These are phyloP conservation scores for Thermothielavioides terrestris DNA, from an alignment of 495 filamentous ascomycete genomes.

Conservation along the genomic window DNA sequence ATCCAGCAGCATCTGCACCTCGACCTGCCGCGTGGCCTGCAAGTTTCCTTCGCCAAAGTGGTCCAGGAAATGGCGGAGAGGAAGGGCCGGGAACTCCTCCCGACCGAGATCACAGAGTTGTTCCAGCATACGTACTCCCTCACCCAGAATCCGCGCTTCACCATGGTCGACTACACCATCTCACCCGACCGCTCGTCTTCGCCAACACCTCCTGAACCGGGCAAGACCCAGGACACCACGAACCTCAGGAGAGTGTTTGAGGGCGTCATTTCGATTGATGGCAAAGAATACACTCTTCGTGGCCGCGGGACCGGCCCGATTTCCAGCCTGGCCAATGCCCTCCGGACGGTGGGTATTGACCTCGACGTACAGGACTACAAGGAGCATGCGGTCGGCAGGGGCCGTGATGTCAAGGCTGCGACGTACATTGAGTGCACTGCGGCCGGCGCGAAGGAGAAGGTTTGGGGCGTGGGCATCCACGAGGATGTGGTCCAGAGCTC, in stretches of 20 bases:
- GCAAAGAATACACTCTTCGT: constrained; percentile 63
- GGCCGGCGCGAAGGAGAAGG: constrained; percentile 55
- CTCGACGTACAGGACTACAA: constrained; percentile 93
- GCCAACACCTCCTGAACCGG: constrained; percentile 58
- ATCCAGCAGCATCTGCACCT: constrained; percentile 82
- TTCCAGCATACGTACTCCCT: constrained; percentile 85
- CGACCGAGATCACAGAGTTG: constrained; percentile 73
- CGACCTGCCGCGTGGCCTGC: constrained; percentile 85
- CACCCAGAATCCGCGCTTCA: constrained; percentile 72
- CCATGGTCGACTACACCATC: constrained; percentile 86
- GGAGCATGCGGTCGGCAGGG: constrained; percentile 82
- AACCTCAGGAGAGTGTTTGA: constrained; percentile 76
- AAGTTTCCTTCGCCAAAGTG: constrained; percentile 81
- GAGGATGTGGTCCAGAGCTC: constrained; percentile 90
- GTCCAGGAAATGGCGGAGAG: constrained; percentile 72
- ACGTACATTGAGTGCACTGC: constrained; percentile 89
- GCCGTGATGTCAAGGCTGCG: constrained; percentile 76
- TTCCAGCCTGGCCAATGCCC: constrained; percentile 75
- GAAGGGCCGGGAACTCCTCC: constrained; percentile 72
- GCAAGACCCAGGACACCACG: constrained; percentile 62
- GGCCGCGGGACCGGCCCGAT: constrained; percentile 87
- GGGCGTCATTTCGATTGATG: constrained; percentile 82
- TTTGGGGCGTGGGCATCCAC: constrained; percentile 96
- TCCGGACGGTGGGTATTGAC: constrained; percentile 74
- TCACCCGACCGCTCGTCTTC: constrained; percentile 72